A percentile compares a stretch with the other conserved stretches of the same genome.
phyloP scores from a whole-genome alignment of 345 rosid species.

The Hibiscus mutabilis region DNA sequence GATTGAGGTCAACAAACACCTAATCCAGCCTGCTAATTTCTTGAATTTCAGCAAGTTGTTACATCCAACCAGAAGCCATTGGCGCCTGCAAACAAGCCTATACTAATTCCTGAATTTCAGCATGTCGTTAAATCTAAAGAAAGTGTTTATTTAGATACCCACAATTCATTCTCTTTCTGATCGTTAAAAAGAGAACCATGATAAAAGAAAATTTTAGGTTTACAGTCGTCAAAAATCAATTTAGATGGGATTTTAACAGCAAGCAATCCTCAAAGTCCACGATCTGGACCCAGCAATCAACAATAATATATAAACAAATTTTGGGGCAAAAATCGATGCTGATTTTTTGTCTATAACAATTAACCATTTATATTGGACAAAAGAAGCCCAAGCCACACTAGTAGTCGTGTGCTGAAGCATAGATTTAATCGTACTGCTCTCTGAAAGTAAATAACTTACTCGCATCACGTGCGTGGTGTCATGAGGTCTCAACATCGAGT shows the following conservation, averaged over 20 bases:
- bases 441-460: constrained; percentile 38
- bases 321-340: neutral
- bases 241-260: neutral
- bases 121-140: neutral
- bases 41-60: neutral
- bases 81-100: neutral
- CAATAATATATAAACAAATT: neutral
- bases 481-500: constrained; percentile 65
- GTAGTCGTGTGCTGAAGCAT: neutral
- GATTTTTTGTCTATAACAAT: constrained; percentile 11
- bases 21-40: neutral
- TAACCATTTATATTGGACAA: neutral
- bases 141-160: neutral
- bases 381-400: neutral
- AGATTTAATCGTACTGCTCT: neutral
- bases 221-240: neutral
- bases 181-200: neutral
- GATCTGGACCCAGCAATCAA: neutral
- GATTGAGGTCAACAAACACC: neutral
- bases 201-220: neutral
- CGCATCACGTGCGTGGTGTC: constrained; percentile 66
- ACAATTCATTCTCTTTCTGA: neutral
- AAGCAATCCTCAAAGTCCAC: neutral
- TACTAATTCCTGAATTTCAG: neutral
- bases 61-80: constrained; percentile 2